A percentile compares a stretch with the other conserved stretches of the same genome.
Evolutionary conservation across 2,329 filamentous ascomycete genomes (phyloP).

Genomic region (Hypomyces rosellus): DNA sequence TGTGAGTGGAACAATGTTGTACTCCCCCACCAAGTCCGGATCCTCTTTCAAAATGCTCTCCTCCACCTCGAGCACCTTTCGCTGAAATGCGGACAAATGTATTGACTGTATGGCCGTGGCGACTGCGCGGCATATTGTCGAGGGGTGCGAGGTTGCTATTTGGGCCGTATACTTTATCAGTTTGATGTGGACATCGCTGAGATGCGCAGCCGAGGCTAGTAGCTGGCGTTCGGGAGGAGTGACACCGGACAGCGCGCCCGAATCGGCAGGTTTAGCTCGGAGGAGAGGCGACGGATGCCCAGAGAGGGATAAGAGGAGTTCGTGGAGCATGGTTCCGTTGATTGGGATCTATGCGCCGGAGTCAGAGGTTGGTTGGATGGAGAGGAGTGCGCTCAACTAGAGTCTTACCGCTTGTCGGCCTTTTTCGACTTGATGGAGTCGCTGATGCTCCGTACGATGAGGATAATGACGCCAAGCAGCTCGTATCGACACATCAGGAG

Average conservation of each 20-base stretch:
- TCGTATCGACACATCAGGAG: conserved; percentile 47
- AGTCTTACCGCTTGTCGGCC: neutral
- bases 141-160: conserved; percentile 66
- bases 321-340: conserved; percentile 72
- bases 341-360: no score
- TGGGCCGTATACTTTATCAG: conserved; percentile 60
- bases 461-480: conserved; percentile 43
- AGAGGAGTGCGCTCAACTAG: neutral
- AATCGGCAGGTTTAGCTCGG: conserved; percentile 44
- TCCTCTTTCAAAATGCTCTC: conserved; percentile 68
- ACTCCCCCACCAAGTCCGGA: conserved; percentile 76
- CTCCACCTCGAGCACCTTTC: conserved; percentile 80
- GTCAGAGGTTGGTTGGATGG: neutral
- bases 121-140: conserved; percentile 80
- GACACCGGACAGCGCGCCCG: conserved; percentile 43
- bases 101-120: conserved; percentile 68
- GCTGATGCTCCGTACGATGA: conserved; percentile 39
- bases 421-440: conserved; percentile 32
- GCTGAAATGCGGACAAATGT: conserved; percentile 75
- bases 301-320: conserved; percentile 93
- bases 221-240: conserved; percentile 80
- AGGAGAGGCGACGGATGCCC: conserved; percentile 89
- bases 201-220: conserved; percentile 65
- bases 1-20: conserved; percentile 88
- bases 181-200: conserved; percentile 72